These are phyloP conservation scores for Arthrobotrys sphaeroides DNA, from an alignment of 2,329 filamentous ascomycete species.

Conservation along the genomic window DNA sequence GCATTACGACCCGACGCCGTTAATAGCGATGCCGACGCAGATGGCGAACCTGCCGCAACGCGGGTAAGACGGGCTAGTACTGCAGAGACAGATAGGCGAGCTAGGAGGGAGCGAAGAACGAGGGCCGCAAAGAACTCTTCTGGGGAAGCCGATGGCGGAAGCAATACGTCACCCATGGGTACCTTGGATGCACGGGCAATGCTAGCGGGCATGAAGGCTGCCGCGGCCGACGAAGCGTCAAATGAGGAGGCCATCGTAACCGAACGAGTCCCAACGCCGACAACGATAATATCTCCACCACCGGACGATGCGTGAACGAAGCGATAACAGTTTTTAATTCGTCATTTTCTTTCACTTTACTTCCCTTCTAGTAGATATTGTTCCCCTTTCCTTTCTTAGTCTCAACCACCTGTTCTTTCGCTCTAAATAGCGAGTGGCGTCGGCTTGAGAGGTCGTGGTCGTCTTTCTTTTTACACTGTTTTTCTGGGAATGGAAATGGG, in stretches of 20 bases:
- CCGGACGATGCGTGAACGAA: slow-evolving; percentile 45
- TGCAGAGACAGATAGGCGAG: slow-evolving; percentile 43
- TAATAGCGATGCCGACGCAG: slow-evolving; percentile 36
- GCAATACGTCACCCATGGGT: slow-evolving; percentile 37
- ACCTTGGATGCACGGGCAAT: slow-evolving; percentile 47
- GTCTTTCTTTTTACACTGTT: not conserved
- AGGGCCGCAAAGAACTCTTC: slow-evolving; percentile 25
- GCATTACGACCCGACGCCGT: slow-evolving; percentile 32
- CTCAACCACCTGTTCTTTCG: slow-evolving; percentile 24
- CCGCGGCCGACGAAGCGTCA: slow-evolving; percentile 49
- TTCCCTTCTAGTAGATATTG: slow-evolving; percentile 56
- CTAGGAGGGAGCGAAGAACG: slow-evolving; percentile 42
- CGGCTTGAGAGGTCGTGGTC: slow-evolving; percentile 5
- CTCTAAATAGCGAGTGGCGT: slow-evolving; percentile 23
- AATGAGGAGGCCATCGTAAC: slow-evolving; percentile 39
- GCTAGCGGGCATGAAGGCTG: slow-evolving; percentile 47
- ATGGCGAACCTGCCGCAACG: slow-evolving; percentile 33
- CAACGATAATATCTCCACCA: slow-evolving; percentile 53
- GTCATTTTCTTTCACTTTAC: slow-evolving; percentile 53
- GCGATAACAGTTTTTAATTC: slow-evolving; percentile 46
- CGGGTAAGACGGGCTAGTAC: slow-evolving; percentile 35
- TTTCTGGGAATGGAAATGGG: slow-evolving; percentile 17
- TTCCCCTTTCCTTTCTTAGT: slow-evolving; percentile 46
- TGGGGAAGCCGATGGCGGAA: slow-evolving; percentile 20
- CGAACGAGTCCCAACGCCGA: slow-evolving; percentile 48